Evolutionary conservation across 1,284 basidiomycete genomes (phyloP).

Genomic region (Malassezia nana): DNA sequence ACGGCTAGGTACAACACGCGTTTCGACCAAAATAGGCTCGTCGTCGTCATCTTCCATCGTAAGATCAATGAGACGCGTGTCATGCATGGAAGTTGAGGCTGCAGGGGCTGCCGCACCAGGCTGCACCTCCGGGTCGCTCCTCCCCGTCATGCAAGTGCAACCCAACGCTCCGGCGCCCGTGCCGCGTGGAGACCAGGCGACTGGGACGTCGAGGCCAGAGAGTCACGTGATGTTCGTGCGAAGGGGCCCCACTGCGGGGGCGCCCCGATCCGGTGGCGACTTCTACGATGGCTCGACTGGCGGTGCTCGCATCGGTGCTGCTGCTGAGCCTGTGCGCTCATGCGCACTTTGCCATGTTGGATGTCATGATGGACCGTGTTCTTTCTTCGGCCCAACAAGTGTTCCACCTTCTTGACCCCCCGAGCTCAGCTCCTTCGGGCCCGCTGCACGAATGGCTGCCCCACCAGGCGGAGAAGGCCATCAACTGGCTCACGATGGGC

Average conservation of each 20-base stretch:
- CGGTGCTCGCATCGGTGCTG: not conserved
- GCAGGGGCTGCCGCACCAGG: not conserved
- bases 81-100: not conserved
- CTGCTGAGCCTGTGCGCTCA: not conserved
- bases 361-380: not conserved
- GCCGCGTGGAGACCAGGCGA: not conserved
- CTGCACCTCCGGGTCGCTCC: not conserved
- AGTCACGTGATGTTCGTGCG: not conserved
- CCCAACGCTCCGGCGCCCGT: not conserved
- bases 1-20: not conserved
- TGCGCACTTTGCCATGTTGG: slow-evolving; percentile 5
- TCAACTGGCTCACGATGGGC: slow-evolving; percentile 4
- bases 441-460: not conserved
- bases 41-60: slow-evolving; percentile 25
- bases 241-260: not conserved
- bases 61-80: slow-evolving; percentile 2
- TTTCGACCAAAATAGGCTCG: slow-evolving; percentile 27
- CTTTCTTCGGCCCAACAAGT: not conserved
- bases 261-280: not conserved
- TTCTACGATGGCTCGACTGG: not conserved
- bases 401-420: not conserved
- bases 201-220: not conserved
- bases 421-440: not conserved
- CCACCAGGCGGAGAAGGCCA: not conserved
- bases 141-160: not conserved